A percentile compares a stretch with the other conserved stretches of the same genome.
phyloP scores from a whole-genome alignment of 148 eudicot species.

The Diospyros kaki region DNA sequence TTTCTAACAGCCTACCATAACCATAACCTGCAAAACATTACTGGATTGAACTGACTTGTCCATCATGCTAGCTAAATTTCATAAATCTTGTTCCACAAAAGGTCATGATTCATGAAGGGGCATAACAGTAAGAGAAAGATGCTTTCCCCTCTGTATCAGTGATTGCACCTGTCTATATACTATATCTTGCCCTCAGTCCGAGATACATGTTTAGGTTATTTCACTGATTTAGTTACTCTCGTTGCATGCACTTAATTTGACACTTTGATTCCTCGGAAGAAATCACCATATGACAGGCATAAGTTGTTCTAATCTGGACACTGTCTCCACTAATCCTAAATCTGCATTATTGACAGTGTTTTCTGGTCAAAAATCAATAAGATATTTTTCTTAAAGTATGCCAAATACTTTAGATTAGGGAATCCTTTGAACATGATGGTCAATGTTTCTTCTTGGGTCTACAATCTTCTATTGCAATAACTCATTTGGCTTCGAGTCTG shows the following conservation, averaged over 20 bases:
- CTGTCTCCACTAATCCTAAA: background rate
- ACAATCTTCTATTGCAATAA: background rate
- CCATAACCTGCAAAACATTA: no score
- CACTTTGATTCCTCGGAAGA: background rate
- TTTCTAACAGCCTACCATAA: no score
- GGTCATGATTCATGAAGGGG: no score
- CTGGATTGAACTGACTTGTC: no score
- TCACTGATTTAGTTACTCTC: constrained; percentile 1
- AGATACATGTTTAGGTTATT: background rate
- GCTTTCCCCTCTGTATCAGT: background rate
- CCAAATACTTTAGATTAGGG: background rate
- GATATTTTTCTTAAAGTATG: background rate
- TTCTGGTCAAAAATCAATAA: background rate
- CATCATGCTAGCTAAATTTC: no score
- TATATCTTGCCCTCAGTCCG: background rate
- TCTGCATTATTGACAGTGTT: background rate
- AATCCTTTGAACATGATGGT: background rate
- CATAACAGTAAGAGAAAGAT: no score
- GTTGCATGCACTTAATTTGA: background rate
- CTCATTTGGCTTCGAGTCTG: no score
- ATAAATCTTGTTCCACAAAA: no score
- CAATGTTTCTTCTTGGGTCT: background rate
- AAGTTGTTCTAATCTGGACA: background rate
- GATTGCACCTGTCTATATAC: background rate
- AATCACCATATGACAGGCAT: background rate